Conservation (phyloP, 2,329 filamentous ascomycete genomes). For the Aspergillus tamarii region DNA sequence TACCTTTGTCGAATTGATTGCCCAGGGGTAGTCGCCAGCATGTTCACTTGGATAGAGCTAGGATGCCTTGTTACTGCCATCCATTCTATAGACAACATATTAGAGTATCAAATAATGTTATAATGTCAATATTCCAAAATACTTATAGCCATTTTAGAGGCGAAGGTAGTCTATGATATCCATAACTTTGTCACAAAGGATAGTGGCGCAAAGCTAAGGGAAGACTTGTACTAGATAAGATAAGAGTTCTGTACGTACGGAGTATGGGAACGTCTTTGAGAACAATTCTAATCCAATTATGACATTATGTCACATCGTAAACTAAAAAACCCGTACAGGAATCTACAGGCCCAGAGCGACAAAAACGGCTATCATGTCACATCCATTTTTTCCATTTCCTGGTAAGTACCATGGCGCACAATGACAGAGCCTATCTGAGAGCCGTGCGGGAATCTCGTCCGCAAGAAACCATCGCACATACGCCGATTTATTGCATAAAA, state of each 20-base stretch:
- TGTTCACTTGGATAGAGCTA: slow-evolving; percentile 4
- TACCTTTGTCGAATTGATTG: neutral
- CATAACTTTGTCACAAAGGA: neutral
- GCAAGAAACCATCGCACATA: slow-evolving; percentile 29
- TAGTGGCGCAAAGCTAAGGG: neutral
- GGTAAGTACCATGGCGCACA: slow-evolving; percentile 26
- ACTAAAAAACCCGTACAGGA: slow-evolving; percentile 4
- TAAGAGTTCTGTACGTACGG: neutral
- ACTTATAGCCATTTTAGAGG: neutral
- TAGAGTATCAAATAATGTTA: neutral
- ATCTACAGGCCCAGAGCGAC: slow-evolving; percentile 20
- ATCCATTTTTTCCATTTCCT: slow-evolving; percentile 31
- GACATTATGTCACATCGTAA: slow-evolving; percentile 8
- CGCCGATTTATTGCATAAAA: slow-evolving; percentile 26
- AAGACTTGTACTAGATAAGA: neutral
- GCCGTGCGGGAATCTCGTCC: slow-evolving; percentile 23
- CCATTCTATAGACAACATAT: neutral
- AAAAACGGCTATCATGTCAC: slow-evolving; percentile 27
- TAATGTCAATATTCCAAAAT: neutral
- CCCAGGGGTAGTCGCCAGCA: neutral
- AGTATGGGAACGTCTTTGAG: neutral
- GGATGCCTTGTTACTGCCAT: neutral
- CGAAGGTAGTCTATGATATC: neutral
- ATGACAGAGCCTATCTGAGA: slow-evolving; percentile 28
- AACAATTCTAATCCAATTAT: slow-evolving; percentile 6